Evolutionary conservation across 1,139 yeast species (phyloP).

Genomic region (Kodamaea plutei): DNA sequence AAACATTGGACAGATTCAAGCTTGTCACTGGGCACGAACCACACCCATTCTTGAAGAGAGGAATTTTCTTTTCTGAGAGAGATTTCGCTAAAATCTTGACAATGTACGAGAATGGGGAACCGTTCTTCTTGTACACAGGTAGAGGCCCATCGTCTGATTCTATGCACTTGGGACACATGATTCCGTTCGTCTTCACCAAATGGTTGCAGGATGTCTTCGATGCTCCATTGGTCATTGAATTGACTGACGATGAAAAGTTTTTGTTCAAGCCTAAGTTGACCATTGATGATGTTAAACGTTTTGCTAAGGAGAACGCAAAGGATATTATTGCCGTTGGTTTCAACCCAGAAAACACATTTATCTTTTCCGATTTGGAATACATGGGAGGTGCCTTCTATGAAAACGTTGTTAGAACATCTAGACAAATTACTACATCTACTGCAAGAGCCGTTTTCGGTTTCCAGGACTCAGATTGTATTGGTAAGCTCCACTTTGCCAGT

Average conservation of each 20-base stretch:
- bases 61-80: slow-evolving; percentile 90
- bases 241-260: slow-evolving; percentile 98
- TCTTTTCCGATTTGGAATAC: slow-evolving; percentile 86
- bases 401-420: slow-evolving; percentile 87
- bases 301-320: slow-evolving; percentile 77
- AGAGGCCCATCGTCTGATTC: slow-evolving; percentile 96
- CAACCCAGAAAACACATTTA: slow-evolving; percentile 89
- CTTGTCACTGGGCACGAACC: slow-evolving; percentile 85
- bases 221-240: slow-evolving; percentile 90
- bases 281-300: slow-evolving; percentile 80
- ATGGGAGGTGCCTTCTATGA: slow-evolving; percentile 95
- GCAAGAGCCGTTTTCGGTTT: slow-evolving; percentile 98
- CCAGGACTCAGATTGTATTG: slow-evolving; percentile 91
- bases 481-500: slow-evolving; percentile 91
- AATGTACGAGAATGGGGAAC: slow-evolving; percentile 90
- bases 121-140: slow-evolving; percentile 94
- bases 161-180: slow-evolving; percentile 96
- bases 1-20: slow-evolving; percentile 71
- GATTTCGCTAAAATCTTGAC: slow-evolving; percentile 79
- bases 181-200: slow-evolving; percentile 92
- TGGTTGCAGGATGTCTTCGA: slow-evolving; percentile 99
- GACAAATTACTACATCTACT: slow-evolving; percentile 93
- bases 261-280: slow-evolving; percentile 87
- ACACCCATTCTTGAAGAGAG: slow-evolving; percentile 88
- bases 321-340: slow-evolving; percentile 95